Base-by-base conservation (phyloP, 176 grass and related monocot species). In the Bonia amplexicaulis region DNA sequence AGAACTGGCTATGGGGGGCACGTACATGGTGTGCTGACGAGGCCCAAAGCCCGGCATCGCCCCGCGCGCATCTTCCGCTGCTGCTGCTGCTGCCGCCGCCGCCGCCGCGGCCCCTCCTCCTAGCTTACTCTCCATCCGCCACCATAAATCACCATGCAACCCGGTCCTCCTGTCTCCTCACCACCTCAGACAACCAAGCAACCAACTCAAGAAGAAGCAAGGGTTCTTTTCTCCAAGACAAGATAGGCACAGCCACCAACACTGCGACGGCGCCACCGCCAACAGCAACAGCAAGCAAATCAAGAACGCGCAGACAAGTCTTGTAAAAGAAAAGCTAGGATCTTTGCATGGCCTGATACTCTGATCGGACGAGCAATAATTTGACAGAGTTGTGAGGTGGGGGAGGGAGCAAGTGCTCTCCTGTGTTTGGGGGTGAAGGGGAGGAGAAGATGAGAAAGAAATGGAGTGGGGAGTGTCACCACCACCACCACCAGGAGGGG, bases 1-100 rank as follows among this genome's bases (percentile, higher is more conserved):
- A 78, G 58, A 12, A 53, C 48, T 25, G 62, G 59, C 49, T 9
- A 44, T 44, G 42, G 69, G 78, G 63, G 65, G 12, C 15, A 88
- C 86, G 48, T 84, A 97, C 94, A 86, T 88, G 84, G 72, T 12
- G 80, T 82, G 86, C 58, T 85, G 89, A 86, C 89, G 77, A 86
- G 80, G 17, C 49, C 70, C 86, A 47, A 92, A 94, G 79, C 87
- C 82, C 71, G 85, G 82, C 89, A 91, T 90, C 82, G 57, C 49
- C 22, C 80, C 55, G 54, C 87, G 45, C 12, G 69, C 91, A 78
- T 90, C 81, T 11, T 64, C 88, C 25, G 73, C 84, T 35, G 62
- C 83, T 12, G 74, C n/a, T n/a, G n/a, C n/a, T n/a, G n/a, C n/a
- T n/a, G n/a, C n/a, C n/a, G n/a, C n/a, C n/a, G n/a, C 68, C 40